Base-by-base conservation (phyloP, 2,329 filamentous ascomycete species). In the Sporothrix sp. region DNA sequence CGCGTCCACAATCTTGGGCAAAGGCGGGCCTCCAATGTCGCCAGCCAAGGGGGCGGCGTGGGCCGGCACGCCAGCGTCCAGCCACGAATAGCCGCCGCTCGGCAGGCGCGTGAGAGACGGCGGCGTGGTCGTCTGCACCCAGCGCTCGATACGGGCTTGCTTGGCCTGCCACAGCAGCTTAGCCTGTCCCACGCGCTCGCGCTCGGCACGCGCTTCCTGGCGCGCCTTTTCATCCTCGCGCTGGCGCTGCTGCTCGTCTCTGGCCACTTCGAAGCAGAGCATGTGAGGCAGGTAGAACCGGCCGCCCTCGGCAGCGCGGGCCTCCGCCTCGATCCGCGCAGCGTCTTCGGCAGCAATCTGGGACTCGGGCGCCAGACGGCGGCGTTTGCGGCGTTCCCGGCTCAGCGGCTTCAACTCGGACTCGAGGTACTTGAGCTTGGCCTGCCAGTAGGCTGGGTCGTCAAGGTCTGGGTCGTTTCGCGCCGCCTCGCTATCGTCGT, bases 131-230 rank as follows among this genome's bases (percentile, higher is more conserved):
- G 13, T 14, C 30, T 39, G 11, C 21, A 45, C 23, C 53, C 53
- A 55, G 11, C 13, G 9, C 16, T 40, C 38, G 23, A 55, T 50
- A 6, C 18, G 7, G 7, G 25, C 23, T 18, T 32, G 47, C 48
- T 52, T 55, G 27, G 48, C 39, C 8, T 32, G 50, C 53, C 53
- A 55, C 33, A 55, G 25, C 4, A 52, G 47, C 44, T 35, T 42
- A 44, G 37, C 51, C 53, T 55, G 37, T 16, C 53, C 47, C 13
- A 55, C 38, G 8, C 47, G 53, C 7, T 14, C 38, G 7, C 23
- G 27, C 43, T 48, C 50, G 7, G 38, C 35, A 10, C 27, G 50
- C 4, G 36, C 43, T 4, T 49, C 46, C 13, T 47, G 46, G 14
- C 18, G 47, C 3, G 43, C 50, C 23, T 21, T 43, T n/a, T 21